Base-by-base conservation (phyloP, 208 protist species). In the Leishmania braziliensis region DNA sequence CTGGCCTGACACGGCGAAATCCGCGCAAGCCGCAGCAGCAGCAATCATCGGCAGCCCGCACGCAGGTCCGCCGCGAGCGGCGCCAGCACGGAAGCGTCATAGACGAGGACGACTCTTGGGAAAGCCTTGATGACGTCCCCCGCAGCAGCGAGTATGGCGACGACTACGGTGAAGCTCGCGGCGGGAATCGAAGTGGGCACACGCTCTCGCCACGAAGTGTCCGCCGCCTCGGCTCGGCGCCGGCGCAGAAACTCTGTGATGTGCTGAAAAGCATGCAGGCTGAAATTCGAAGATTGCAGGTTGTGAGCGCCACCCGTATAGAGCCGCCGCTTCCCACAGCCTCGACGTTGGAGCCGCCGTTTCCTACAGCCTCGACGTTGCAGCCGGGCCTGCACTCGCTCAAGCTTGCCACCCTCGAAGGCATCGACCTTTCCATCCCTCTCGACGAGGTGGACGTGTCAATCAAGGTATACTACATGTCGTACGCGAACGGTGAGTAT, bases 381-480 rank as follows among this genome's bases (percentile, higher is more conserved):
- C 43, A 82, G 33, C 53, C 79, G 3, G 89, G 89, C n/a, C 43
- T 75, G n/a, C 88, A 96, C 78, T 46, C 65, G 48, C 72, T 94
- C 36, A 84, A 77, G 73, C 74, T 94, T 39, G 84, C 86, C 16
- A 50, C 80, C 29, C 46, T 96, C 26, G 84, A 91, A 36, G 90
- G 88, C 48, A 6, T 91, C 16, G 92, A 91, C 81, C 69, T 96
- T 39, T 75, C 80, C 39, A 58, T 92, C 63, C 89, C 89, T 23
- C 80, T 93, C 43, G 75, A 86, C 56, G 89, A 91, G 33, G 36
- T 96, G 26, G 78, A 90, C 33, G 73, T 94, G 20, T 60, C 56
- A 0, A 74, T 93, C 48, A 90, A 92, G 69, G 58, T 82, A 29
- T 96, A 96, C 82, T 87, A 91, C 72, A 84, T 96, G 81, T 88